phyloP scores from a whole-genome alignment of 495 filamentous ascomycete genomes.

The Penicillium riverlandense region DNA sequence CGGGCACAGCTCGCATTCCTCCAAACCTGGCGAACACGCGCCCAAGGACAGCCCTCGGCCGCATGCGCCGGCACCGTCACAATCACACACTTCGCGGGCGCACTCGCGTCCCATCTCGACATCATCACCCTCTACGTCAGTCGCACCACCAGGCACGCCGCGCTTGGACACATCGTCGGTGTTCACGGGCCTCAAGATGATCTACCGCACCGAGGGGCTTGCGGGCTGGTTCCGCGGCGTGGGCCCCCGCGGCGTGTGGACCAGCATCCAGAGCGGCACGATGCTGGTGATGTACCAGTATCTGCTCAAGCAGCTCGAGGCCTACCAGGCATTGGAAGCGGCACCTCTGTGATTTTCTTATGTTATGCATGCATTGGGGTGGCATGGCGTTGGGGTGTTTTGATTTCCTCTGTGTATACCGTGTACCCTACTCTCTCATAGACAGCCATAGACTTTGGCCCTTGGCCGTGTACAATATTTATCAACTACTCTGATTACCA shows the following conservation, averaged over 20 bases:
- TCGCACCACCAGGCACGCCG: conserved; percentile 63
- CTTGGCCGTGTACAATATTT: neutral
- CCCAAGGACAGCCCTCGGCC: conserved; percentile 32
- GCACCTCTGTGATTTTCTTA: conserved; percentile 14
- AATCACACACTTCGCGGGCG: conserved; percentile 22
- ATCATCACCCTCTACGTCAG: conserved; percentile 72
- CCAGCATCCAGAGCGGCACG: conserved; percentile 90
- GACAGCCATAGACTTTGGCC: neutral
- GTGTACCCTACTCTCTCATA: neutral
- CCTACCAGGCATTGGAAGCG: conserved; percentile 27
- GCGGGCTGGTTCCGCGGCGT: conserved; percentile 92
- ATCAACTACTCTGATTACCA: too few relatives aligned
- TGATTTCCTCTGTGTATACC: conserved; percentile 5
- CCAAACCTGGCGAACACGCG: conserved; percentile 12
- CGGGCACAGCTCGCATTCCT: conserved; percentile 14
- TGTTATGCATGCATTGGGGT: conserved; percentile 10
- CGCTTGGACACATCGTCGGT: conserved; percentile 84
- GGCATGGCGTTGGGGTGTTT: conserved; percentile 20
- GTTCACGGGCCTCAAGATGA: conserved; percentile 71
- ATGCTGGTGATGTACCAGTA: conserved; percentile 96
- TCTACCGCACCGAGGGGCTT: conserved; percentile 83
- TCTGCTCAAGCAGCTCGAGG: conserved; percentile 68
- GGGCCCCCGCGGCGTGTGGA: conserved; percentile 92
- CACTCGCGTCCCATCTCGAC: conserved; percentile 69
- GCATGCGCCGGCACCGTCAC: conserved; percentile 15